Conservation (phyloP, 148 eudicot genomes). For the Diospyros lotus region DNA sequence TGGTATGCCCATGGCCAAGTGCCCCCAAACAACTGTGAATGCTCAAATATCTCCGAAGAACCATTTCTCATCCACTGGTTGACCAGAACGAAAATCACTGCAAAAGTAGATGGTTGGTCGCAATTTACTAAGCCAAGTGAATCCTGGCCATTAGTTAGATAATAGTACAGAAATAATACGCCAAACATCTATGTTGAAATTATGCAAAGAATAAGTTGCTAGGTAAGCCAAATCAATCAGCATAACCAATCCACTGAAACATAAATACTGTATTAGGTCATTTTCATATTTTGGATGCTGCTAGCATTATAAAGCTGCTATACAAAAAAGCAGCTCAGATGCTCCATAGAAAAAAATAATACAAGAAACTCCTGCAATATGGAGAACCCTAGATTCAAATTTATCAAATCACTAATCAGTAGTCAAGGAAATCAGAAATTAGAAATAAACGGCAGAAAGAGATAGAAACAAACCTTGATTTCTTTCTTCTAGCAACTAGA, state of each 20-base stretch:
- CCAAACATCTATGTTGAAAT: not conserved
- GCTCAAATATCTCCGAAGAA: conserved; percentile 52
- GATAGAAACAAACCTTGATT: not conserved
- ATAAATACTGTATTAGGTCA: not conserved
- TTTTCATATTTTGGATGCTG: not conserved
- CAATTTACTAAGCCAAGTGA: not conserved
- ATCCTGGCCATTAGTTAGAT: not conserved
- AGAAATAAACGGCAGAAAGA: not conserved
- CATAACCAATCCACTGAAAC: not conserved
- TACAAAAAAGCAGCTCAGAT: not conserved
- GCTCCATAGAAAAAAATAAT: not conserved
- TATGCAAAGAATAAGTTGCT: not conserved
- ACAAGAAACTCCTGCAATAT: not conserved
- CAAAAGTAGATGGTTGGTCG: conserved; percentile 9
- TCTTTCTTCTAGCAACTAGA: not conserved
- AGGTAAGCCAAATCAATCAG: not conserved
- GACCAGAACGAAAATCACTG: conserved; percentile 70
- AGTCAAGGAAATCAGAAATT: not conserved
- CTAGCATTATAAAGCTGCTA: not conserved
- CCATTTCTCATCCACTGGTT: conserved; percentile 35
- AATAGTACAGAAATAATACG: not conserved
- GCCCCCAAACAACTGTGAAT: conserved; percentile 53
- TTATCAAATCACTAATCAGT: not conserved
- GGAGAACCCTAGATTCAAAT: not conserved
- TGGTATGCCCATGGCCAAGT: conserved; percentile 80